Evolutionary conservation across 2,329 filamentous ascomycete species (phyloP), one percentile per base, ranked within the genome.

Genomic region (Colletotrichum somersetense): DNA sequence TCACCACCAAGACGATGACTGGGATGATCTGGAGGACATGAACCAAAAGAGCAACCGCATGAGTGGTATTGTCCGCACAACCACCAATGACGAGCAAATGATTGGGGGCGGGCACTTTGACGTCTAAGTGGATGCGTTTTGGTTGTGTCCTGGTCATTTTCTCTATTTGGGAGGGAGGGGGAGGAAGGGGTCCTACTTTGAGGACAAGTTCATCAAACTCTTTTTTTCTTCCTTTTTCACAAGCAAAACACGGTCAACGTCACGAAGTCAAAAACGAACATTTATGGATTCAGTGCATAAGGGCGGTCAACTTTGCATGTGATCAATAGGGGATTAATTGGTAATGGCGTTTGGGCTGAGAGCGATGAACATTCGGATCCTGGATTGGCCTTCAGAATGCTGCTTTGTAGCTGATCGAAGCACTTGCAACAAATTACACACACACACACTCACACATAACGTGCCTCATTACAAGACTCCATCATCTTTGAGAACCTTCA

Each of bases 61-160:
- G 89, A 91, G 89, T 77, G 90, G 90, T 56, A 87, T 91, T 74
- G 85, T 89, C 62, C 88, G 86, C 78, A 88, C 86, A 57, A 84
- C 84, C 65, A 84, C 84, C 68, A 83, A 86, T 74, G 91, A 92
- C 72, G 89, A 91, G 78, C 85, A 89, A 74, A 89, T 91, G 85
- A 89, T 92, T 76, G 88, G 87, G 74, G 85, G 85, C 69, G 85
- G 87, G 61, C 87, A 91, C 70, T 92, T 92, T 80, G 89, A 92
- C 79, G 85, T 89, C 81, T 91, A 85, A 87, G 87, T 67, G 74
- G 74, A 68, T 38, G 44, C 59, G 40, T 38, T 62, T 14, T 46
- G 16, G 44, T 18, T 52, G 20, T 20, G 53, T 57, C 33, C 23
- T 53, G 56, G 46, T 71, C 50, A 44, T 42, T n/a, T 42, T 58